Evolutionary conservation across 1,284 basidiomycete species (phyloP), one percentile per base, ranked within the genome.

Genomic region (Pseudozyma sp.): DNA sequence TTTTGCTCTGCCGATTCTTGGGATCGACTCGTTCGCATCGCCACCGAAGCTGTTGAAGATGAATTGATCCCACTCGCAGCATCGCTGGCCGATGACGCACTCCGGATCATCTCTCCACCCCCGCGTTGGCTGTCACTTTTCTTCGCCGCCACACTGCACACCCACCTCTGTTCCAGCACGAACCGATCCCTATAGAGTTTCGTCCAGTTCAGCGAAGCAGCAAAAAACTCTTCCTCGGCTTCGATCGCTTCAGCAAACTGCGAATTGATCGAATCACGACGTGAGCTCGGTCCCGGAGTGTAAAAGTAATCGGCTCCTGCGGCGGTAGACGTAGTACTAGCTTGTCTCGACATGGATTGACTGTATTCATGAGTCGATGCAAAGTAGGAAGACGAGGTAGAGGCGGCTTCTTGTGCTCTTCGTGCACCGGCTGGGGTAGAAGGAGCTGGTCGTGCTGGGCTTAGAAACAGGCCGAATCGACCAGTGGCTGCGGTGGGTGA

Each of bases 171-270:
- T 31, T 76, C 70, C 25, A 80, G 51, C 1, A 65, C 13, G 6
- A 36, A 61, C 18, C 76, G 50, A 34, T 76, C 74, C 5, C 51
- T 25, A 25, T 70, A 78, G 18, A 80, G 62, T 12, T 42, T 21
- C 1, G 19, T 49, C 76, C 78, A 78, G 44, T 75, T 43, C 6
- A 75, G 36, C 13, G 60, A 54, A 2, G 68, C 64, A 0, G 68
- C 68, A 19, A 74, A 70, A 39, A 60, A 63, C 44, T 75, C 72
- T 40, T 75, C 72, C 21, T 76, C 70, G n/a, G 53, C 74, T 19
- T 70, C 70, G 9, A 25, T 54, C 8, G 60, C 65, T 16, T 72
- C 61, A 14, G 44, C 62, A 19, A 58, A 64, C 11, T 56, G 25
- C n/a, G 68, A 65, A n/a, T 65, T 59, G 13, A 56, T 35, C 3